Base-by-base conservation (phyloP, 2,329 filamentous ascomycete genomes). In the Pleomassaria siparia region DNA sequence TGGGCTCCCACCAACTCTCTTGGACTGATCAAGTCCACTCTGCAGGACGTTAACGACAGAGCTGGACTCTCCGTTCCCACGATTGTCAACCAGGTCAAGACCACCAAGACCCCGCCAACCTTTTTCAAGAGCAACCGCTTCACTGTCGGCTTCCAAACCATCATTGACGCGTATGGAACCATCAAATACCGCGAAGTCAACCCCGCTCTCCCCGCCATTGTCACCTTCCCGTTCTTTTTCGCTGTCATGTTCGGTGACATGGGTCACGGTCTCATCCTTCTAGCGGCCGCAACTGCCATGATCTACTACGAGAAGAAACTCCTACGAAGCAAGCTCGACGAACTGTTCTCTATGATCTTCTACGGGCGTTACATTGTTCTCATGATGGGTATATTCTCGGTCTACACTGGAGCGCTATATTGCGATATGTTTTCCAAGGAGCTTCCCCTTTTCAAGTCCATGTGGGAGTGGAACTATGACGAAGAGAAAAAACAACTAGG, bases 171-270 rank as follows among this genome's bases (percentile, higher is more conserved):
- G 22, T 99, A 99, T 67, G 95, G 94, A 66, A 96, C 94, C 33
- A 89, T 94, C 51, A 97, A 95, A 58, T 99, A 99, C 74, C 88
- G 88, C 59, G 94, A 99, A 75, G 88, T 96, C 71, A 99, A 99
- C 74, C 94, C 94, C 47, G 92, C 91, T 53, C 81, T 99, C 18
- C 92, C 92, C 29, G 94, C 95, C 43, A 91, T 97, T 58, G 86
- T 99, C 55, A 99, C 94, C 5, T 99, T 99, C 74, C 94, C 95
- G n/a, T 99, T 99, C 79, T 80, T 99, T 53, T 99, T 99, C 69
- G 94, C 94, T 41, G 94, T 99, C 82, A 99, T 99, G 94, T 99
- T 99, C 69, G 95, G 94, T 78, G 94, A 99, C 73, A 86, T 96
- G 49, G 95, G 94, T 43, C 94, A 99, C 67, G 94, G 92, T 57